These are phyloP conservation scores for Penicillium pulvis DNA, from an alignment of 495 filamentous ascomycete species.

Conservation along the genomic window DNA sequence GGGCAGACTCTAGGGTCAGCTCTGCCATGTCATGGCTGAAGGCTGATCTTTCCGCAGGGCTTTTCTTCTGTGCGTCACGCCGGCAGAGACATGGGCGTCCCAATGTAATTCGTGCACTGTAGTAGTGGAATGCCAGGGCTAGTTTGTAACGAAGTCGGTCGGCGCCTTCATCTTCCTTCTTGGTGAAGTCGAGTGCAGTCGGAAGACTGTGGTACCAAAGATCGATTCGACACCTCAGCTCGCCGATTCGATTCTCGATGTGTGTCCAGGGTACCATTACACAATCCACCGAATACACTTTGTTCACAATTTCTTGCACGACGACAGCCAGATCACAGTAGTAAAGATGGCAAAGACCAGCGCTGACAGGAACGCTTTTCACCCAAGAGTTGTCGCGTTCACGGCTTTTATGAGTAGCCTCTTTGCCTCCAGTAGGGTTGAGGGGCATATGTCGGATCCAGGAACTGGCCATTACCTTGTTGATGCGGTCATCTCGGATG, in stretches of 20 bases:
- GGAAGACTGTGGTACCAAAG: slow-evolving; percentile 58
- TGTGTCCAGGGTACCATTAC: slow-evolving; percentile 58
- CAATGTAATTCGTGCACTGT: slow-evolving; percentile 60
- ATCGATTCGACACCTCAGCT: slow-evolving; percentile 52
- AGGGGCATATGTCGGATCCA: slow-evolving; percentile 42
- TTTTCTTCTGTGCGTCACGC: slow-evolving; percentile 50
- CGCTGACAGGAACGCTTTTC: slow-evolving; percentile 35
- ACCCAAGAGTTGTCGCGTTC: slow-evolving; percentile 31
- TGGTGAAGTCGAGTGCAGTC: slow-evolving; percentile 50
- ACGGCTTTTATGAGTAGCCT: slow-evolving; percentile 24
- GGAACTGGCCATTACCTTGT: slow-evolving; percentile 37
- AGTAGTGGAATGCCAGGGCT: slow-evolving; percentile 59
- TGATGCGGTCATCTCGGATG: slow-evolving; percentile 41
- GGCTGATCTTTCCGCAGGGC: slow-evolving; percentile 25
- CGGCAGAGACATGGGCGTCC: slow-evolving; percentile 67
- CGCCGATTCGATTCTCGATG: slow-evolving; percentile 58
- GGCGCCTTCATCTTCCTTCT: slow-evolving; percentile 34
- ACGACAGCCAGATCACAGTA: slow-evolving; percentile 55
- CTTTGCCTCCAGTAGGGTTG: slow-evolving; percentile 36
- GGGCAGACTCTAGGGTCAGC: slow-evolving; percentile 57
- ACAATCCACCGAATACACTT: slow-evolving; percentile 60
- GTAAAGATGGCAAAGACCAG: slow-evolving; percentile 51
- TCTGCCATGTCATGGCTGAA: slow-evolving; percentile 61
- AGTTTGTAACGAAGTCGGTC: slow-evolving; percentile 45
- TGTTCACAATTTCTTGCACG: slow-evolving; percentile 54